Conservation (phyloP, 129 eudicot genomes). For the Daucus carota region DNA sequence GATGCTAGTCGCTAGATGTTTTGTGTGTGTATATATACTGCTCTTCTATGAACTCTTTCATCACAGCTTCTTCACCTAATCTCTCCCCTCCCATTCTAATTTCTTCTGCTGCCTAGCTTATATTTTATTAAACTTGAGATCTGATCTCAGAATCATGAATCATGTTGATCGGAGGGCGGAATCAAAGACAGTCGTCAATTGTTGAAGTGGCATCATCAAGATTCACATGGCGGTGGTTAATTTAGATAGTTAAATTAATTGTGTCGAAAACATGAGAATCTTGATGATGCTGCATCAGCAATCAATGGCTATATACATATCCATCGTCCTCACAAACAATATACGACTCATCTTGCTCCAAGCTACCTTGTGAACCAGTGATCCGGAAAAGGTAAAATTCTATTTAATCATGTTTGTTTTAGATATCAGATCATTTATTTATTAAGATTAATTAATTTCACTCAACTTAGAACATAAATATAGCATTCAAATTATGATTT, state of each 20-base stretch:
- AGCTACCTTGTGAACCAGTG: not conserved
- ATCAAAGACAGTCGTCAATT: not conserved
- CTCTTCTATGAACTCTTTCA: not conserved
- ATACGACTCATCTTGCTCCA: not conserved
- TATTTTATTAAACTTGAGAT: not conserved
- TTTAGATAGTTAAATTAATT: not conserved
- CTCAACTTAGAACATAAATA: no score
- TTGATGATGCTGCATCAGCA: constrained; percentile 20
- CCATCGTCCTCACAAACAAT: not conserved
- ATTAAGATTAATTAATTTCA: not conserved
- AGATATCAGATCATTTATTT: not conserved
- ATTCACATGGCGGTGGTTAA: constrained; percentile 1
- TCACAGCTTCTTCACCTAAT: not conserved
- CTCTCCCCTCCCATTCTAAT: not conserved
- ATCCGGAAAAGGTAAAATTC: not conserved
- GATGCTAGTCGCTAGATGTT: no score
- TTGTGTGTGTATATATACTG: not conserved
- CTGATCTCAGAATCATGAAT: not conserved
- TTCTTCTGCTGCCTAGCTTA: not conserved
- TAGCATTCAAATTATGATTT: no score
- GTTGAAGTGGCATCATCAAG: constrained; percentile 11
- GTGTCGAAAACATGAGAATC: constrained; percentile 4
- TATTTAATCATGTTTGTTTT: not conserved
- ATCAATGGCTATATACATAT: constrained; percentile 2
- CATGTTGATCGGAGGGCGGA: not conserved